Evolutionary conservation across 2,329 filamentous ascomycete species (phyloP), one percentile per base, ranked within the genome.

Genomic region (Penicillium sp.): DNA sequence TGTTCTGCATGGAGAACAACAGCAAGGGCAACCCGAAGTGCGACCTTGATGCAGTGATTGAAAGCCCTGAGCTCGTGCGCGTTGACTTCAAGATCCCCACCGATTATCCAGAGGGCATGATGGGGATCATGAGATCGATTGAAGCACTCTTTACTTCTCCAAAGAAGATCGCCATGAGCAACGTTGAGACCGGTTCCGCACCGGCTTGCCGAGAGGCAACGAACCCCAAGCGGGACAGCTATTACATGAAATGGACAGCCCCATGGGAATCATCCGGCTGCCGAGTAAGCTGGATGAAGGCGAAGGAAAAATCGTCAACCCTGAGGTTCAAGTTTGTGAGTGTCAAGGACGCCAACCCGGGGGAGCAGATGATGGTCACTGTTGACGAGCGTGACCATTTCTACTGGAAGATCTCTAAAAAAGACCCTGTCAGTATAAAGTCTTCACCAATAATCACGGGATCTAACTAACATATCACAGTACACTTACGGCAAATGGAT

Each of bases 281-380:
- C 17, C 43, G 35, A 22, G 48, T 50, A 8, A 50, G 12, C 29
- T 46, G 43, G 43, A 50, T 41, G 29, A 50, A 34, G 17, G 17
- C 29, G 10, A 29, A 41, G 4, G 13, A 34, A 4, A 21, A 19
- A 2, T 35, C 39, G 5, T 12, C 19, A 4, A 10, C n/a, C 4
- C 4, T 50, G 13, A 46, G 26, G 17, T 46, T 29, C 43, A 50
- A 41, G 24, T 46, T 50, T 21, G 22, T 40, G 22, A 34, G 12
- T 10, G 15, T 6, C 3, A 41, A 17, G 19, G 19, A 35, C 10
- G 8, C 26, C 1, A 13, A 6, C 7, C 22, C 3, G 0, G 37
- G 26, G 13, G 48, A 50, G 19, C 35, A 46, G 31, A 22, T 50
- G 22, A 24, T 50, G 3, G 19, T 41, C n/a, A 41, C 13, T 3